Conservation (phyloP, 352 stramenopile species). For the Globisporangium echinulatum region DNA sequence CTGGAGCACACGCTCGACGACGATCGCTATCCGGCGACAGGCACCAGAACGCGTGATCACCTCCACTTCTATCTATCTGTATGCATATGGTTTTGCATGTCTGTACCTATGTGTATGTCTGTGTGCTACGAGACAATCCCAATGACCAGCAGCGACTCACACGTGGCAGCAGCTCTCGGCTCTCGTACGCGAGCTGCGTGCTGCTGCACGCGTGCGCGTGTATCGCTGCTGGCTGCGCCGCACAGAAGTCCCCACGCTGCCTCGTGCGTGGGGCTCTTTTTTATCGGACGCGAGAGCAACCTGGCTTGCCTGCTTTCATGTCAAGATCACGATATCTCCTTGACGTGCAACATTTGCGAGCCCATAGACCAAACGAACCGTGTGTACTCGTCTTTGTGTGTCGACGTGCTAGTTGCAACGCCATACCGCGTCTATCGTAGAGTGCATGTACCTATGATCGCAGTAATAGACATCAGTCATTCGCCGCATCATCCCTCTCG, state of each 20-base stretch:
- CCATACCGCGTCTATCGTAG: background rate
- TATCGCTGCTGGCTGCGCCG: slow-evolving; percentile 2
- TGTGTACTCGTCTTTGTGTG: background rate
- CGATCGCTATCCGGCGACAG: no score
- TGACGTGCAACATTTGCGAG: slow-evolving; percentile 18
- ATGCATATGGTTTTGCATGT: no score
- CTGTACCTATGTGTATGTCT: no score
- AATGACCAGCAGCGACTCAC: no score
- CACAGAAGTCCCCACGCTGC: slow-evolving; percentile 13
- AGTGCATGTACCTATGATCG: background rate
- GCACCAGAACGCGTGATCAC: no score
- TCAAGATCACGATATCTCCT: slow-evolving; percentile 14
- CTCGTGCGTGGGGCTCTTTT: slow-evolving; percentile 14
- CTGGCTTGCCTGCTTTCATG: slow-evolving; percentile 19
- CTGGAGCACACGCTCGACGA: no score
- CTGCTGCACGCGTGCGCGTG: no score
- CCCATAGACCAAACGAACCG: background rate
- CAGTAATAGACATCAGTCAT: background rate
- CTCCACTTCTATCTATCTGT: no score
- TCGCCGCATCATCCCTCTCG: no score
- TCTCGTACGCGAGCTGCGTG: no score
- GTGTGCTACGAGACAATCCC: no score
- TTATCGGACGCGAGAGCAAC: slow-evolving; percentile 11
- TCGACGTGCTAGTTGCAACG: background rate
- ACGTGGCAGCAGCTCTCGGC: no score